Evolutionary conservation across 2,329 filamentous ascomycete genomes (phyloP), one percentile per base, ranked within the genome.

Genomic region (Paecilomyces variotii): DNA sequence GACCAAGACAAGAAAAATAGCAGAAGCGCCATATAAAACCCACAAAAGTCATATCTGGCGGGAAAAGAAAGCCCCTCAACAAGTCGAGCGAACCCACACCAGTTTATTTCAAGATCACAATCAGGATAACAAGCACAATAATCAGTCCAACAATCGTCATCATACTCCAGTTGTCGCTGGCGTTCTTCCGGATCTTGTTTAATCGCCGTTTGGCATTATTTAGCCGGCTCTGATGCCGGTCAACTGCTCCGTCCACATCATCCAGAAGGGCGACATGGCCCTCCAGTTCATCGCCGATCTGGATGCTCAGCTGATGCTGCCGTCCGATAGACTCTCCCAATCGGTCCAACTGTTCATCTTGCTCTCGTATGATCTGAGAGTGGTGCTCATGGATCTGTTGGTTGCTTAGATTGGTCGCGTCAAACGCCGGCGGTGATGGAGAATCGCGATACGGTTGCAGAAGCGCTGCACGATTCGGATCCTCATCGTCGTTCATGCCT

Each of bases 271-370:
- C 82, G 39, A 95, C 89, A 68, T 99, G 94, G 65, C 86, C 88
- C 67, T 97, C 94, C 35, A 99, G 81, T 80, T 99, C 94, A 72
- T 97, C 90, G 30, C 94, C 93, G 68, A 99, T 97, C 78, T 94
- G 90, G 78, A 97, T 95, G 70, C 88, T 92, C 61, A 99, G 80
- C 77, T 97, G 90, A 55, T 95, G 82, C 78, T 97, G 94, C 45
- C 94, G 85, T 3, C 89, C 84, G 65, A 99, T 97, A 59, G 86
- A 90, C 68, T 86, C 84, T n/a, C 92, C 90, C 3, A 99, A 79
- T 9, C 83, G 81, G 72, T 97, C 93, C n/a, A 99, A 82, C 73
- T 96, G 91, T 64, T 90, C 88, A 70, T 99, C 94, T 75, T 99
- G 94, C 62, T 97, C 87, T n/a, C 83, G 82, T 39, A 99, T 79